A percentile compares a stretch with the other conserved stretches of the same genome.
Conservation (phyloP, 228 moss, liverwort and hornwort genomes). For the Sphagnum magellanicum region DNA sequence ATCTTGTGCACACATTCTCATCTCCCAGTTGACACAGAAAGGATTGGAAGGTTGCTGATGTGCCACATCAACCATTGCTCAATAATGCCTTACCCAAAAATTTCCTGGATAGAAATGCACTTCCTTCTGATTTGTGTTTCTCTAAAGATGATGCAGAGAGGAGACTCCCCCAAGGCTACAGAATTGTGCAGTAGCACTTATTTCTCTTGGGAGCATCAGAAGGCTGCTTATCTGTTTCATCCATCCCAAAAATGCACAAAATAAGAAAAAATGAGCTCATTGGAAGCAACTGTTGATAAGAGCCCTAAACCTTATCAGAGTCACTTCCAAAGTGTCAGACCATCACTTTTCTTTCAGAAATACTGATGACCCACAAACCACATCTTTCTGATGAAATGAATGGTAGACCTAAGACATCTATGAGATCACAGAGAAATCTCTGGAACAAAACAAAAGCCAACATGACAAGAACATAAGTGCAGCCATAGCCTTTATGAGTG, state of each 20-base stretch:
- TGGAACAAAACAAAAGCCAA: too few species aligned
- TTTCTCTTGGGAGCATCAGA: conserved; percentile 93
- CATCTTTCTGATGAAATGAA: too few species aligned
- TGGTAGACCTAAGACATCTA: too few species aligned
- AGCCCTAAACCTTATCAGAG: background rate
- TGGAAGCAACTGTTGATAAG: background rate
- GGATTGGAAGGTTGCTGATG: background rate
- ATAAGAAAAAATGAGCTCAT: background rate
- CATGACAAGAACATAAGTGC: too few species aligned
- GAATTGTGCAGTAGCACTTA: conserved; percentile 90
- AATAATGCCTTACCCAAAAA: too few species aligned
- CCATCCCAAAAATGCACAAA: background rate
- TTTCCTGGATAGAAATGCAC: conserved; percentile 2
- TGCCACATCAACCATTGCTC: too few species aligned
- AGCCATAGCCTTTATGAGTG: too few species aligned
- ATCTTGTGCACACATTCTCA: conserved; percentile 10
- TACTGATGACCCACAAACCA: background rate
- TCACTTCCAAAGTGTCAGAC: background rate
- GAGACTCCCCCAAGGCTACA: conserved; percentile 29
- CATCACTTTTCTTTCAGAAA: background rate
- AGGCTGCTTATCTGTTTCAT: conserved; percentile 87
- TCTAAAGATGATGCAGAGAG: background rate
- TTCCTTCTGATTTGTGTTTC: too few species aligned
- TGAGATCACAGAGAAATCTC: too few species aligned
- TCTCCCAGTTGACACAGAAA: background rate